These are phyloP conservation scores for Parastagonospora avenae DNA, from an alignment of 2,329 filamentous ascomycete genomes.

Conservation along the genomic window DNA sequence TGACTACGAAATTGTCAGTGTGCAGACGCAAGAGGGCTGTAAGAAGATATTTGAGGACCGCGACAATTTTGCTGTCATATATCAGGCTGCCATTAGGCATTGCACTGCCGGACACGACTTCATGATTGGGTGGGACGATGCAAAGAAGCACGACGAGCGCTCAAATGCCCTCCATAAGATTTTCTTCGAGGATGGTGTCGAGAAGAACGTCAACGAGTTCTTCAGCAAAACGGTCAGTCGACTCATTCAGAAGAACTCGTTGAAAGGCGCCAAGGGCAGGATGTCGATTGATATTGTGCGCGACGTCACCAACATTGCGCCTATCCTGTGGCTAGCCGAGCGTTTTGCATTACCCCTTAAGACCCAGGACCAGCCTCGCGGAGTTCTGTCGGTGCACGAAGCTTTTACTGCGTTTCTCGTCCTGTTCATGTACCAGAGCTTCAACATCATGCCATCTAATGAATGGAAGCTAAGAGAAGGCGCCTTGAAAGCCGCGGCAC, in stretches of 20 bases:
- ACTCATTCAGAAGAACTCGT: slow-evolving; percentile 53
- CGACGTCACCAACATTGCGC: slow-evolving; percentile 70
- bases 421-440: slow-evolving; percentile 65
- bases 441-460: slow-evolving; percentile 57
- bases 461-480: slow-evolving; percentile 57
- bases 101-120: slow-evolving; percentile 61
- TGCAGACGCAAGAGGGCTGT: slow-evolving; percentile 58
- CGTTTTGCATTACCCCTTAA: slow-evolving; percentile 72
- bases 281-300: slow-evolving; percentile 62
- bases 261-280: slow-evolving; percentile 52
- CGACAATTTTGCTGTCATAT: slow-evolving; percentile 56
- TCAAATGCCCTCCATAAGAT: slow-evolving; percentile 53
- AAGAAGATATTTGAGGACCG: slow-evolving; percentile 57
- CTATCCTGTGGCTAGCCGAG: slow-evolving; percentile 67
- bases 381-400: slow-evolving; percentile 55
- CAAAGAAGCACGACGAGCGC: slow-evolving; percentile 46
- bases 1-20: slow-evolving; percentile 51
- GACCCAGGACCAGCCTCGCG: slow-evolving; percentile 63
- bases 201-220: slow-evolving; percentile 68
- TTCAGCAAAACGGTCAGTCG: slow-evolving; percentile 57
- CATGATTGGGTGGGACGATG: slow-evolving; percentile 54
- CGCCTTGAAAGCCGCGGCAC: slow-evolving; percentile 61
- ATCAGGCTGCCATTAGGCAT: slow-evolving; percentile 66
- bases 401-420: slow-evolving; percentile 63
- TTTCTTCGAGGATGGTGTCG: slow-evolving; percentile 65